Evolutionary conservation across 768 basidiomycete species (phyloP).

Genomic region (Boletus fagicola): DNA sequence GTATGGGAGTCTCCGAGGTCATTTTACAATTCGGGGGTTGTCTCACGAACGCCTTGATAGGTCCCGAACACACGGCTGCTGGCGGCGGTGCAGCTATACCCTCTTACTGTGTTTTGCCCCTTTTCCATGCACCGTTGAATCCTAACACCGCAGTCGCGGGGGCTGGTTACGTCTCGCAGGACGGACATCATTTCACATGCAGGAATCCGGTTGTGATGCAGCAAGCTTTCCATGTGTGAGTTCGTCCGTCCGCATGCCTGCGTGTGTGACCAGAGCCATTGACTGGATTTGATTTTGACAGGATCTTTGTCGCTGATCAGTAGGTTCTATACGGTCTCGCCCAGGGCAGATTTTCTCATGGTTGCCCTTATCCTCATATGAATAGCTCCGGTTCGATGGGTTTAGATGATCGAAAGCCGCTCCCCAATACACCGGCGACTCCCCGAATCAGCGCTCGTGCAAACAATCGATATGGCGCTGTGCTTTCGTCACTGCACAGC

Average conservation of each 20-base stretch:
- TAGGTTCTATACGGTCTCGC: conserved; percentile 10
- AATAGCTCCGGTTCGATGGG: conserved; percentile 54
- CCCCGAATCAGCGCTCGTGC: conserved; percentile 35
- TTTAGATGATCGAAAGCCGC: conserved; percentile 40
- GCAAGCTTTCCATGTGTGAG: conserved; percentile 62
- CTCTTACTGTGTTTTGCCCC: conserved; percentile 53
- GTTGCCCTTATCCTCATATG: neutral
- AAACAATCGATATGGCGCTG: conserved; percentile 57
- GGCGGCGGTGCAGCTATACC: conserved; percentile 41
- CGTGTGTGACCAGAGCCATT: neutral
- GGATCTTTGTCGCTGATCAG: conserved; percentile 58
- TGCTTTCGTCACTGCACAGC: conserved; percentile 50
- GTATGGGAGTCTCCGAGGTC: conserved; percentile 12
- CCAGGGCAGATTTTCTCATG: neutral
- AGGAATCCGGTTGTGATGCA: conserved; percentile 51
- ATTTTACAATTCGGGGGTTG: no score
- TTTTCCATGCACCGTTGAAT: conserved; percentile 46
- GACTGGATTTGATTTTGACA: conserved; percentile 16
- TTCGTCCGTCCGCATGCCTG: neutral
- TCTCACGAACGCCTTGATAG: conserved; percentile 27
- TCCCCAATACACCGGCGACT: conserved; percentile 42
- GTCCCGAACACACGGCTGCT: conserved; percentile 47
- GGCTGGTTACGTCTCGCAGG: conserved; percentile 51
- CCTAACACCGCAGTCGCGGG: conserved; percentile 29
- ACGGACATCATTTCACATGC: conserved; percentile 56